phyloP scores from a whole-genome alignment of 2,329 filamentous ascomycete species.

The Ophiostoma himal-ulmi region DNA sequence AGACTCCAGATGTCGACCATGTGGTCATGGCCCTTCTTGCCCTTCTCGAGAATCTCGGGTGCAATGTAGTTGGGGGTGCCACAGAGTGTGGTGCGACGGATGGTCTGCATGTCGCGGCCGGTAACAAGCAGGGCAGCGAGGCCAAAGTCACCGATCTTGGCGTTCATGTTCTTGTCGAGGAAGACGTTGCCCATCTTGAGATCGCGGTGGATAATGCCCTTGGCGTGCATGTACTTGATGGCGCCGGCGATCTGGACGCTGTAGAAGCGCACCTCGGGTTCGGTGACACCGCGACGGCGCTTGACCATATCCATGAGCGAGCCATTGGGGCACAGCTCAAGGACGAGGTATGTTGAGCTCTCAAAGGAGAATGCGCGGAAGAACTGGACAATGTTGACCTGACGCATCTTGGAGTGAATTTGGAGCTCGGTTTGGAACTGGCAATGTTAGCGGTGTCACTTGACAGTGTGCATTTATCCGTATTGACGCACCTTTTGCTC shows the following conservation, averaged over 20 bases:
- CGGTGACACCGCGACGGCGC: constrained; percentile 79
- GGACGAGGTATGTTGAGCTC: constrained; percentile 83
- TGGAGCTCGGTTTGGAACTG: constrained; percentile 79
- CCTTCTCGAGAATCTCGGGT: constrained; percentile 90
- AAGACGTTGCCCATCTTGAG: constrained; percentile 98
- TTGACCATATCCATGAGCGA: constrained; percentile 98
- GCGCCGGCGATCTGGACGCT: constrained; percentile 92
- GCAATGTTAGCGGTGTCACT: background rate
- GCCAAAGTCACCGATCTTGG: constrained; percentile 97
- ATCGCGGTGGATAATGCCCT: constrained; percentile 94
- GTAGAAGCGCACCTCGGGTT: constrained; percentile 90
- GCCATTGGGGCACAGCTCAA: constrained; percentile 91
- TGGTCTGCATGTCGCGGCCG: constrained; percentile 79
- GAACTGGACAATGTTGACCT: constrained; percentile 94
- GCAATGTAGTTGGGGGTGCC: constrained; percentile 98
- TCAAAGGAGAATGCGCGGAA: constrained; percentile 88
- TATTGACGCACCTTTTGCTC: constrained; percentile 63
- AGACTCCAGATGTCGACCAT: constrained; percentile 98
- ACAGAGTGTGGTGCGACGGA: constrained; percentile 84
- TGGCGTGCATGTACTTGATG: constrained; percentile 94
- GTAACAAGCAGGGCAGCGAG: constrained; percentile 87
- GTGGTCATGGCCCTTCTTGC: constrained; percentile 89
- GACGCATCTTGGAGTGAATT: constrained; percentile 96
- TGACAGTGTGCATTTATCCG: background rate
- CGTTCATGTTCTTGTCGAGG: constrained; percentile 88